phyloP scores from a whole-genome alignment of 2,329 filamentous ascomycete species.

The Tympanopsis confertula region DNA sequence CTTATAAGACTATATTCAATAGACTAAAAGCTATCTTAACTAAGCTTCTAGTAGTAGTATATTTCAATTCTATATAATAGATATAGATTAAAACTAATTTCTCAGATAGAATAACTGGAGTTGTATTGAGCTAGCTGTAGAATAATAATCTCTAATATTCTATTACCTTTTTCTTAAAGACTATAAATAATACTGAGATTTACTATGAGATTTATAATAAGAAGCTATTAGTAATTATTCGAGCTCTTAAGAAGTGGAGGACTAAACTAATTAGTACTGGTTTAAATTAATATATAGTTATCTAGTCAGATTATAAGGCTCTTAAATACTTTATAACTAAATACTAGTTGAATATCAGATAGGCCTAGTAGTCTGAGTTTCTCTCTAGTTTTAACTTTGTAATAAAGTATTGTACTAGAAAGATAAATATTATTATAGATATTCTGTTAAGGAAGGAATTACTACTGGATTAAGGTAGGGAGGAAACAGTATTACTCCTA shows the following conservation, averaged over 20 bases:
- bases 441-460: constrained; percentile 4
- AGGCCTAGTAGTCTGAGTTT: constrained; percentile 12
- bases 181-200: constrained; percentile 6
- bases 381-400: constrained; percentile 11
- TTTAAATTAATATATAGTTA: constrained; percentile 4
- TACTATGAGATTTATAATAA: constrained; percentile 15
- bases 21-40: constrained; percentile 8
- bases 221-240: constrained; percentile 11
- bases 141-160: constrained; percentile 3
- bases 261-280: constrained; percentile 9
- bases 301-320: constrained; percentile 13
- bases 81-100: constrained; percentile 10
- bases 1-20: constrained; percentile 8
- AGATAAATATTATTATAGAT: constrained; percentile 7
- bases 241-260: constrained; percentile 12
- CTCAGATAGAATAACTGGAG: constrained; percentile 6
- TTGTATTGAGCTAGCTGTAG: constrained; percentile 7
- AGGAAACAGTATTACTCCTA: not conserved
- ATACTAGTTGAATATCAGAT: constrained; percentile 10
- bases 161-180: constrained; percentile 6
- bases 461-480: not conserved
- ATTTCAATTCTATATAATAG: constrained; percentile 6
- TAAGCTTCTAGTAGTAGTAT: constrained; percentile 4
- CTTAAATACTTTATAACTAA: constrained; percentile 13
- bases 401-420: constrained; percentile 10